Percentiles rank a stretch among this genome's conserved stretches.
phyloP scores from a whole-genome alignment of 257 asterid species.

The Primulina eburnea region DNA sequence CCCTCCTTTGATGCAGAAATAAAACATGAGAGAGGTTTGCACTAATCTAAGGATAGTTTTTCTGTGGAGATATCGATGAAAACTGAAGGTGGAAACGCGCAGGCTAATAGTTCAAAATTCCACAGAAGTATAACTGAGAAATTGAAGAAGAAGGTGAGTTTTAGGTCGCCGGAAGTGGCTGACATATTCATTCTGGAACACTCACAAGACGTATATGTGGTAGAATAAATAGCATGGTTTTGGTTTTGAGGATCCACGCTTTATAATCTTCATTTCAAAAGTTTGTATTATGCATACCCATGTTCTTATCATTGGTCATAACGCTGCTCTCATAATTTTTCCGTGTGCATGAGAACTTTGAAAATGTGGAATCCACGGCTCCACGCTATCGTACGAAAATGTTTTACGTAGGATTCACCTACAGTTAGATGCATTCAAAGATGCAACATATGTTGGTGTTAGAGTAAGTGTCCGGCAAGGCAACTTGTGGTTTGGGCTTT shows the following conservation, averaged over 20 bases:
- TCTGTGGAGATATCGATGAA: background rate
- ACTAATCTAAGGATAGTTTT: background rate
- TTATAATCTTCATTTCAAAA: background rate
- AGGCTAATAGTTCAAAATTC: constrained; percentile 14
- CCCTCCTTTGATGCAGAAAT: constrained; percentile 32
- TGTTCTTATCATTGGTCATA: too few relatives aligned
- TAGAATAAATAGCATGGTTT: background rate
- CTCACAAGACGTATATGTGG: constrained; percentile 15
- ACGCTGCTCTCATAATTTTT: too few relatives aligned
- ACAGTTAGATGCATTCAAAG: too few relatives aligned
- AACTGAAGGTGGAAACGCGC: constrained; percentile 7
- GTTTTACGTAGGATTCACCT: too few relatives aligned
- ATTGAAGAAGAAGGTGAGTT: constrained; percentile 47
- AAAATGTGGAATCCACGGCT: too few relatives aligned
- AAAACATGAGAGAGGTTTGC: background rate
- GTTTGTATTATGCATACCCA: background rate
- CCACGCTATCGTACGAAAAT: too few relatives aligned
- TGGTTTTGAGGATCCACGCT: background rate
- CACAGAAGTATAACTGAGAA: constrained; percentile 28
- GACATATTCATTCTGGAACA: constrained; percentile 41
- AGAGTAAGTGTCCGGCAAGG: too few relatives aligned
- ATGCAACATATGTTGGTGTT: too few relatives aligned
- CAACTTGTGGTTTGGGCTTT: too few relatives aligned
- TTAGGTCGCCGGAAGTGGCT: constrained; percentile 56
- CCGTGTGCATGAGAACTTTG: too few relatives aligned